Evolutionary conservation across 139 green algal genomes (phyloP).

Genomic region (Coelastrella sp.): DNA sequence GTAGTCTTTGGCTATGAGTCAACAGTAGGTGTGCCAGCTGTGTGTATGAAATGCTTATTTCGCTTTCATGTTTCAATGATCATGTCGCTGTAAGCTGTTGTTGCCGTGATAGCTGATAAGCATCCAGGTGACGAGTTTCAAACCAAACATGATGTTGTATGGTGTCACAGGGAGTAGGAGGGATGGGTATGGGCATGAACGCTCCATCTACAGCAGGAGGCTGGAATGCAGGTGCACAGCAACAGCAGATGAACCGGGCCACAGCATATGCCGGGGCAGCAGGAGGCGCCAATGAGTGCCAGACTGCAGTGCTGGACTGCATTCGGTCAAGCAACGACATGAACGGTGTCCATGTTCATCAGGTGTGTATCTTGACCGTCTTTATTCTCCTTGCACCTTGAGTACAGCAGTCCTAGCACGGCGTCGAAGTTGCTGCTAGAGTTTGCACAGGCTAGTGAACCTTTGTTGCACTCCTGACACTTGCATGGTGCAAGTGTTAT

Average conservation of each 20-base stretch:
- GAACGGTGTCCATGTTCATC: slow-evolving; percentile 30
- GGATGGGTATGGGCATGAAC: slow-evolving; percentile 18
- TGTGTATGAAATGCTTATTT: too few species aligned
- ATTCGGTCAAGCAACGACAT: slow-evolving; percentile 1
- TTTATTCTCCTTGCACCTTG: background rate
- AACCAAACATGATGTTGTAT: too few species aligned
- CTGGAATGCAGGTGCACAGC: slow-evolving; percentile 29
- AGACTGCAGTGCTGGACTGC: slow-evolving; percentile 16
- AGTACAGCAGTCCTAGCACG: background rate
- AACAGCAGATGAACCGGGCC: slow-evolving; percentile 27
- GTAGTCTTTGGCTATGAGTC: too few species aligned
- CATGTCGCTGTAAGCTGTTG: too few species aligned
- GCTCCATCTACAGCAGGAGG: slow-evolving; percentile 13
- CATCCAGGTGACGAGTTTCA: too few species aligned
- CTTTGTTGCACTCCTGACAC: background rate
- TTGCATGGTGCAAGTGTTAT: too few species aligned
- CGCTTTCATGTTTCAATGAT: too few species aligned
- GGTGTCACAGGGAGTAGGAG: background rate
- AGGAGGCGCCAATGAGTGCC: slow-evolving; percentile 23
- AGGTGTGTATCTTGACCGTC: slow-evolving; percentile 8
- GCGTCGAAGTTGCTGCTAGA: background rate
- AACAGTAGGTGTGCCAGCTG: too few species aligned
- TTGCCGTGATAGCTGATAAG: too few species aligned
- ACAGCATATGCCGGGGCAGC: slow-evolving; percentile 8
- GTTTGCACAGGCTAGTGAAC: background rate